Evolutionary conservation across 257 asterid species (phyloP), one percentile per base, ranked within the genome.

Genomic region (Solanum raphanifolium): DNA sequence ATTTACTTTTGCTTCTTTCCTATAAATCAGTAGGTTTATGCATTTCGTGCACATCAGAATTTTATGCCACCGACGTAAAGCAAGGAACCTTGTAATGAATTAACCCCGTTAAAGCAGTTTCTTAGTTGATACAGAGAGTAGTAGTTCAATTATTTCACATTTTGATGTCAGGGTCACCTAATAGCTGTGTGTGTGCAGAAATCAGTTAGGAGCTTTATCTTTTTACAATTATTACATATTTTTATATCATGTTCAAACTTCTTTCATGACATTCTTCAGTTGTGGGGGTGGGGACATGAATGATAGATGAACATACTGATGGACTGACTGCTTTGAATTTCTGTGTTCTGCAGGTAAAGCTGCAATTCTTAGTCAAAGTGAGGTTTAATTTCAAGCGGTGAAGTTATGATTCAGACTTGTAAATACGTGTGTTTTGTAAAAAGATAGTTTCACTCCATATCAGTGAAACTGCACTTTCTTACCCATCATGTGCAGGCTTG

Each of bases 321-420:
- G 78, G 83, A 43, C 23, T 55, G 74, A 55, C 36, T 82, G 15
- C 76, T 34, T n/a, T 20, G 52, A 12, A 86, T 76, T 88, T 16
- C 71, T n/a, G 84, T 13, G 43, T 71, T 84, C 32, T 89, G 90
- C 92, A 97, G 99, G 98, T 97, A 68, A 95, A 97, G 93, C 71
- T 97, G 96, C 99, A 97, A 92, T 97, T 93, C 92, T 89, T 97
- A 65, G 85, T 96, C 95, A 97, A 95, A 95, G 99, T 97, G 89
- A 93, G 93, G 94, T 97, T 97, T 92, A 93, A 93, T 90, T 98
- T 96, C 92, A 97, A 97, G 92, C 89, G 90, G 90, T 93, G 93
- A 95, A 83, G 58, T 27, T 43, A 83, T 27, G 43, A 89, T 75
- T 38, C 35, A 39, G 68, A 82, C 41, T 32, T 81, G 68, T 82